Percentiles rank a stretch among this genome's conserved stretches.
Conservation (phyloP, 371 early-diverging fungal species). For the Batkoa obscura region DNA sequence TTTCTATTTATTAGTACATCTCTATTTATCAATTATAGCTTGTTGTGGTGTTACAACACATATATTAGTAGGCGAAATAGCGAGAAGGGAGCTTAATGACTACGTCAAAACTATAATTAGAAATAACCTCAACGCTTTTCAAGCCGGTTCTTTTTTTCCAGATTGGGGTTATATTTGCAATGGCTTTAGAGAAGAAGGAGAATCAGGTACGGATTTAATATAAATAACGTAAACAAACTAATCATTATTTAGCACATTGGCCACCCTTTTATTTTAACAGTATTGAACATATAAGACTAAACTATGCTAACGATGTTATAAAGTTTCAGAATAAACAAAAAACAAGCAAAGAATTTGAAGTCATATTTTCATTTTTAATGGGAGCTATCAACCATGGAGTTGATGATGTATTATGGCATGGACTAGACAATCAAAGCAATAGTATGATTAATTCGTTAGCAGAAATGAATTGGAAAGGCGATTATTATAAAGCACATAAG, state of each 20-base stretch:
- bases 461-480: constrained; percentile 34
- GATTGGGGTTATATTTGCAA: constrained; percentile 56
- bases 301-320: constrained; percentile 17
- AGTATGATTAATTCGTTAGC: constrained; percentile 55
- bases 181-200: constrained; percentile 8
- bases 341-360: constrained; percentile 13
- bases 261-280: constrained; percentile 52
- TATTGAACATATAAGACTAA: constrained; percentile 28
- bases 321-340: not conserved
- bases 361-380: constrained; percentile 52
- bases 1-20: too few species aligned
- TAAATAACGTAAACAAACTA: not conserved
- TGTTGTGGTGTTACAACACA: too few species aligned
- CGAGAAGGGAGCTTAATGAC: not conserved
- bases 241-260: constrained; percentile 45
- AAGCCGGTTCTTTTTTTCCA: constrained; percentile 71
- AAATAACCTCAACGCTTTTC: too few species aligned
- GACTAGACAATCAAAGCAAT: constrained; percentile 33
- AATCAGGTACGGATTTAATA: not conserved
- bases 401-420: constrained; percentile 74
- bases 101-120: too few species aligned
- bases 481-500: constrained; percentile 36
- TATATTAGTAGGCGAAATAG: not conserved
- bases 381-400: constrained; percentile 64
- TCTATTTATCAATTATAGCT: too few species aligned